Evolutionary conservation across 805 yeast genomes (phyloP), one percentile per base, ranked within the genome.

Genomic region (Ogataea minuta): DNA sequence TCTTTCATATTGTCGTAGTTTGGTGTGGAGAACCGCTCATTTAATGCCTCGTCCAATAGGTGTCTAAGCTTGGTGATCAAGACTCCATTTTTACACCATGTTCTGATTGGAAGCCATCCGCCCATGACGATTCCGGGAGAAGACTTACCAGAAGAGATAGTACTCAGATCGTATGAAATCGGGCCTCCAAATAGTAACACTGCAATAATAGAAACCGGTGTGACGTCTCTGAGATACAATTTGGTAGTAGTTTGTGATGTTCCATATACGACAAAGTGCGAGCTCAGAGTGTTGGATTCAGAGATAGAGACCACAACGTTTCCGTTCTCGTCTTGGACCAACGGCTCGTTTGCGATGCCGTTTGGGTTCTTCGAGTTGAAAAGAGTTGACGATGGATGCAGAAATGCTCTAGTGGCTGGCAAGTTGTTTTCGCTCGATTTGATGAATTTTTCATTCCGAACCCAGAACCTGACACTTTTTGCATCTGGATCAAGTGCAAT

Each of bases 11-110:
- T 53, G 6, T 25, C 41, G 36, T 64, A 68, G 3, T 57, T 50
- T 2, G 85, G 84, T 23, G 62, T 63, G 14, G 70, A 77, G 31
- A 90, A 66, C 48, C 78, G 78, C 15, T 70, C 71, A 29, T 76
- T 82, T 39, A 91, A 74, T 0, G 84, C 77, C 13, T 70, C 66
- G 54, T 89, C 95, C 23, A 91, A 60, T 32, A 87, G 57, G 9
- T 63, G 54, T 51, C 95, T 67, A 40, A 91, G 63, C 43, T 82
- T 77, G 42, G 85, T 84, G 21, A 90, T 72, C 32, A 91, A 64
- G 2, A 91, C 95, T 1, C 90, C 98, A 53, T 90, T 87, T 49
- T 93, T 85, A 48, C 95, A 84, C 97, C 97, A 91, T 1, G 96
- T 87, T 45, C 86, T 71, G 9, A 91, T 72, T 0, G 96, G 95